A percentile compares a stretch with the other conserved stretches of the same genome.
phyloP scores from a whole-genome alignment of 2,329 filamentous ascomycete genomes.

The Capronia coronata region DNA sequence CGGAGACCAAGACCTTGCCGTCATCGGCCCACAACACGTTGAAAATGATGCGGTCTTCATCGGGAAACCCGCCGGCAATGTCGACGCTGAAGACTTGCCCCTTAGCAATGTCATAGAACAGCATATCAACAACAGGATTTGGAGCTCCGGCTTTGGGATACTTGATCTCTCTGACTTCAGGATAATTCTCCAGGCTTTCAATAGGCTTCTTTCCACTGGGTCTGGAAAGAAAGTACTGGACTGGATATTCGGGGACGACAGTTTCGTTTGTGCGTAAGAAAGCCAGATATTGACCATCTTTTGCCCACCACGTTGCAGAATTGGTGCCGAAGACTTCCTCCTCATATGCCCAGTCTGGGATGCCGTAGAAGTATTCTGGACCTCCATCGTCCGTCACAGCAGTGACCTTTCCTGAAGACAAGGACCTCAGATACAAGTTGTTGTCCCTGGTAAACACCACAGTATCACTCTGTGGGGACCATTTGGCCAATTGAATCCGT shows the following conservation, averaged over 20 bases:
- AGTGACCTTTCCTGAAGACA: slow-evolving; percentile 54
- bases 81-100: slow-evolving; percentile 73
- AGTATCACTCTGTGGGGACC: slow-evolving; percentile 81
- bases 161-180: slow-evolving; percentile 85
- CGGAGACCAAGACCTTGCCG: slow-evolving; percentile 74
- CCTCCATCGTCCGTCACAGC: slow-evolving; percentile 84
- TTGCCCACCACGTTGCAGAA: slow-evolving; percentile 91
- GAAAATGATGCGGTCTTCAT: slow-evolving; percentile 82
- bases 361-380: slow-evolving; percentile 82
- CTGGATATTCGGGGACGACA: slow-evolving; percentile 78
- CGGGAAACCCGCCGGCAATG: slow-evolving; percentile 67
- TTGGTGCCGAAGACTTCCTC: slow-evolving; percentile 74
- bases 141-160: slow-evolving; percentile 94
- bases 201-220: slow-evolving; percentile 67
- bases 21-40: slow-evolving; percentile 84
- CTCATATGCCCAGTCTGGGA: slow-evolving; percentile 97
- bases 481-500: slow-evolving; percentile 74
- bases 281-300: slow-evolving; percentile 79
- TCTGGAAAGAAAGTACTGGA: slow-evolving; percentile 86
- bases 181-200: slow-evolving; percentile 76
- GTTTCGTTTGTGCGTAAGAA: slow-evolving; percentile 94
- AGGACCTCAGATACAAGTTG: slow-evolving; percentile 74
- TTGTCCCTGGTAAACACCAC: slow-evolving; percentile 87
- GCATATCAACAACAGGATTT: slow-evolving; percentile 80
- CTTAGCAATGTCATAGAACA: slow-evolving; percentile 79